Base-by-base conservation (phyloP, 345 rosid species). In the Lepidium sativum region DNA sequence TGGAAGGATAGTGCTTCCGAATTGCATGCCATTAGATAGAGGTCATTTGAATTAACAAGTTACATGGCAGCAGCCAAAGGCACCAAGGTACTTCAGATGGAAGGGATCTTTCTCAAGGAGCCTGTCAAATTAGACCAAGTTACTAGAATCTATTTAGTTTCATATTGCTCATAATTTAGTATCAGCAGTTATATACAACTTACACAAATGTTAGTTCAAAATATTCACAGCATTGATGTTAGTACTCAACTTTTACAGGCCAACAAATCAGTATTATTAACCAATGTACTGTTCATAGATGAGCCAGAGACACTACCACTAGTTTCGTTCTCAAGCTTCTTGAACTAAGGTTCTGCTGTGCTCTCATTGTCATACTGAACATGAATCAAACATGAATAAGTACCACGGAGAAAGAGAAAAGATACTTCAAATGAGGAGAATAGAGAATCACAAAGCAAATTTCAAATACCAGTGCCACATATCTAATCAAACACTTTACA, bases 171-270 rank as follows among this genome's bases (percentile, higher is more conserved):
- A 20, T 20, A 20, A 20, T 20, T 20, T 20, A 1, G 21, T 20
- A 20, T 20, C 21, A 20, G 2, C 21, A 20, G 21, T 20, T 1
- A 20, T 20, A 20, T 20, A 20, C 21, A 20, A 20, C 21, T 82
- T 80, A 94, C 97, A 54, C 49, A 43, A 92, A 78, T 57, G 99
- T 90, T 64, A 94, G 77, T 56, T 86, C 97, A 56, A 90, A 94
- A 70, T 86, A 86, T 84, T 94, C 92, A 67, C 97, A 96, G 73
- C 87, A 82, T 60, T 94, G 97, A 80, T 88, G 92, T 70, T 88
- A 88, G 82, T 88, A 94, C 76, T 90, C 97, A 69, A 96, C 97
- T 85, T n/a, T 94, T 88, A 77, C 99, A 86, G 52, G 92, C 83
- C 81, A 90, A 77, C 60, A 90, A 84, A 85, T 90, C 99, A 62